A percentile compares a stretch with the other conserved stretches of the same genome.
Conservation (phyloP, 345 rosid genomes). For the Rhizophora mangle region DNA sequence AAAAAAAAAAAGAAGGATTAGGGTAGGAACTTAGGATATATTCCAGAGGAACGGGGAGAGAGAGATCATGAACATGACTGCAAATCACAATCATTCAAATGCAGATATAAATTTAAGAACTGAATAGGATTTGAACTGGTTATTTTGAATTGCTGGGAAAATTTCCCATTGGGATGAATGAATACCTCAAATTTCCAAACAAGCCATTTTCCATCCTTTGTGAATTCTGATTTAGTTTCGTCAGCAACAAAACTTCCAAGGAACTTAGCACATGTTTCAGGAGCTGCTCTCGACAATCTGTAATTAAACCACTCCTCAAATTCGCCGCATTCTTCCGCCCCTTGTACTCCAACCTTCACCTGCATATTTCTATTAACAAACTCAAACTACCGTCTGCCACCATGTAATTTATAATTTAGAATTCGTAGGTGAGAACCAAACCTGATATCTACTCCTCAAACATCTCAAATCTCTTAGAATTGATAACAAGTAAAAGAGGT, state of each 20-base stretch:
- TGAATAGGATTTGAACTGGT: slow-evolving; percentile 1
- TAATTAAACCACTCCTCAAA: slow-evolving; percentile 98
- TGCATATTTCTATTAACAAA: slow-evolving; percentile 25
- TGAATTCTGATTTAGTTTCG: slow-evolving; percentile 52
- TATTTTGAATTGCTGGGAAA: slow-evolving; percentile 5
- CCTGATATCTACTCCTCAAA: too few species aligned
- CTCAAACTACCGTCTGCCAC: not conserved
- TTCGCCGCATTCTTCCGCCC: slow-evolving; percentile 85
- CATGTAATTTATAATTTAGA: too few species aligned
- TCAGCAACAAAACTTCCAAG: slow-evolving; percentile 90
- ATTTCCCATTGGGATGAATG: not conserved
- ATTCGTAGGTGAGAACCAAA: too few species aligned
- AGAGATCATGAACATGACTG: too few species aligned
- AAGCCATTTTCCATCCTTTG: slow-evolving; percentile 91
- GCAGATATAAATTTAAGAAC: not conserved
- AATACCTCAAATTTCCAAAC: slow-evolving; percentile 97
- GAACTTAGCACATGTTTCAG: slow-evolving; percentile 92
- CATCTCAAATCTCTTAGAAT: too few species aligned
- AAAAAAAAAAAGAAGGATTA: not conserved
- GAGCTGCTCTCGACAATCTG: slow-evolving; percentile 92
- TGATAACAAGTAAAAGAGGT: not conserved
- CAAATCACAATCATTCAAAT: not conserved
- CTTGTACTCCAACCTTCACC: slow-evolving; percentile 80
- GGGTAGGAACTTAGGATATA: not conserved
- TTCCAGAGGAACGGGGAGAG: not conserved